Base-by-base conservation (phyloP, 805 yeast species). In the Lipomyces yamadae region DNA sequence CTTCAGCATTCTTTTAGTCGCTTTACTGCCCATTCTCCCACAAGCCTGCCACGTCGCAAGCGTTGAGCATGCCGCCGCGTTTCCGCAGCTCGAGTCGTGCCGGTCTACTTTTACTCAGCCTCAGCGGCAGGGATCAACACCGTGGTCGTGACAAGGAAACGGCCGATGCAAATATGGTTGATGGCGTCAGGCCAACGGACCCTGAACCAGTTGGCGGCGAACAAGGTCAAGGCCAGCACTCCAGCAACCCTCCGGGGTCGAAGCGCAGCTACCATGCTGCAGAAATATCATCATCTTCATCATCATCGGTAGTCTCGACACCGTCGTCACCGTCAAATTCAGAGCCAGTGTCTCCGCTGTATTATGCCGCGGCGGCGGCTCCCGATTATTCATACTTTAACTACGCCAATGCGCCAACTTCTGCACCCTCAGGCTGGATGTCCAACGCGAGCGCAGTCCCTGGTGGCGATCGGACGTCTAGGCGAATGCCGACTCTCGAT, bases 401-500 rank as follows among this genome's bases (percentile, higher is more conserved):
- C 34, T 30, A 15, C 35, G 4, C 29, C 33, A 53, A 11, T 48
- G n/a, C 24, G 50, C 35, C 42, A 30, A 35, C 55, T 10, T 42
- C 63, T 55, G 56, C 24, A 42, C 58, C 64, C 11, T 56, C 58
- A 54, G n/a, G n/a, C 39, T 32, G 32, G 62, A 33, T 10, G 13
- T 18, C 56, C n/a, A 3, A 35, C n/a, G n/a, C 52, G 29, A 18
- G 37, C n/a, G 33, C 61, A 1, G 52, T 8, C 11, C 18, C 50
- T 3, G 29, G 65, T 8, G 56, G 34, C 42, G 48, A 42, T 42
- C 48, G 48, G 15, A 30, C 55, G 11, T 59, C 54, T 3, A 29
- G 42, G 11, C 53, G 48, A n/a, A 18, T 66, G 62, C 77, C 77
- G 33, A 53, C 75, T 34, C 71, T 76, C n/a, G 74, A 72, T 56